Base-by-base conservation (phyloP, 1,139 yeast species). In the Sugiyamaella grinbergsii region DNA sequence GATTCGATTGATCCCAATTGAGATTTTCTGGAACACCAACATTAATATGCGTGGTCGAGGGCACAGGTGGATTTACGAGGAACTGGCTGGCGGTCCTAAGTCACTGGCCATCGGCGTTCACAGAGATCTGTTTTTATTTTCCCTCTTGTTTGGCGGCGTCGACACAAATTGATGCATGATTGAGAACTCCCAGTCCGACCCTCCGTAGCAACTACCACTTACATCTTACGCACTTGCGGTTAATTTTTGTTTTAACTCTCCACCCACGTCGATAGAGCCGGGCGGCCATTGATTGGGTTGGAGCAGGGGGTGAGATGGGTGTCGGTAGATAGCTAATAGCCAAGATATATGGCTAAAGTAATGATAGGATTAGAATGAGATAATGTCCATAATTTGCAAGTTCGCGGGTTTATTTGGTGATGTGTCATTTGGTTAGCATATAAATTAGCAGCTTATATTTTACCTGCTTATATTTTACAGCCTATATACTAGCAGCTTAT, bases 1-100 rank as follows among this genome's bases (percentile, higher is more conserved):
- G 16, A 16, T 36, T 36, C 22, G 26, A 36, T 36, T 36, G 40
- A 20, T 36, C 40, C 40, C 40, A 36, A 36, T 36, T 8, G 33
- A 10, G 28, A 24, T 24, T 24, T 24, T n/a, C 8, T 24, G 28
- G 28, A 24, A 24, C 28, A 24, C 28, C 28, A 24, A 24, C 10
- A 6, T 10, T 24, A 24, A 24, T 24, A 24, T 24, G 28, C 28
- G 28, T 24, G 28, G 28, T n/a, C n/a, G n/a, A n/a, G n/a, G n/a
- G n/a, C n/a, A n/a, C n/a, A n/a, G n/a, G n/a, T n/a, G n/a, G n/a
- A n/a, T n/a, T n/a, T n/a, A n/a, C n/a, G n/a, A n/a, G n/a, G n/a
- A n/a, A n/a, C n/a, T n/a, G n/a, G n/a, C n/a, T n/a, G n/a, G n/a
- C n/a, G n/a, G n/a, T n/a, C n/a, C n/a, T n/a, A n/a, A n/a, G n/a